Evolutionary conservation across 805 yeast species (phyloP), one percentile per base, ranked within the genome.

Genomic region (Zygotorulaspora chibaensis): DNA sequence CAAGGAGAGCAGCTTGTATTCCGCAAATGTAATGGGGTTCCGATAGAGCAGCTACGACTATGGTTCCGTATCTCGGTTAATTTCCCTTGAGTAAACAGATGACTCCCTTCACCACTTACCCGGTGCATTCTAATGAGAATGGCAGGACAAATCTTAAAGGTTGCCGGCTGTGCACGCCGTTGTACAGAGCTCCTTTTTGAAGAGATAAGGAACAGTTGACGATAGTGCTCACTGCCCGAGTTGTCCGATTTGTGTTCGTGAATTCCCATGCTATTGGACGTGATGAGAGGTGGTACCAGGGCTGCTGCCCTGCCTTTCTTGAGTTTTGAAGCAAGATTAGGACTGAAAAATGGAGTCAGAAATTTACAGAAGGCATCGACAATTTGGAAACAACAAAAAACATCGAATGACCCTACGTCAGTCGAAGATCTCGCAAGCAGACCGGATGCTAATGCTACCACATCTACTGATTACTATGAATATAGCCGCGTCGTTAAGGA

Each of bases 401-500:
- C 17, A 10, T 25, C 34, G 8, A 38, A 27, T 35, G 42, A 45
- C 29, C 52, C 52, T 12, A 46, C 53, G 13, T 49, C 53, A 2
- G 45, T 38, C 20, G 53, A 52, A 25, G 57, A 53, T 39, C 47
- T 53, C 38, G 49, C 51, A 13, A 43, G 57, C 6, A 51, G 59
- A 31, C 87, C 87, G 11, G 90, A 84, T 63, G 88, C 88, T 17
- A 72, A 82, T 7, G 79, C 89, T n/a, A 82, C 89, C 3, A 73
- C 82, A 10, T 63, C 79, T 40, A 77, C 87, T 0, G 89, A 84
- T 55, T 69, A 67, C 47, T 65, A 72, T 42, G 88, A 83, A 53
- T 71, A 72, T 50, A 75, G 71, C 46, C 72, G 72, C 34, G 63
- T 74, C 28, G 52, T 57, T 3, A 61, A 59, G 16, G 55, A 54